Evolutionary conservation across 805 yeast genomes (phyloP).

Genomic region (Vanderwaltozyma polyspora): DNA sequence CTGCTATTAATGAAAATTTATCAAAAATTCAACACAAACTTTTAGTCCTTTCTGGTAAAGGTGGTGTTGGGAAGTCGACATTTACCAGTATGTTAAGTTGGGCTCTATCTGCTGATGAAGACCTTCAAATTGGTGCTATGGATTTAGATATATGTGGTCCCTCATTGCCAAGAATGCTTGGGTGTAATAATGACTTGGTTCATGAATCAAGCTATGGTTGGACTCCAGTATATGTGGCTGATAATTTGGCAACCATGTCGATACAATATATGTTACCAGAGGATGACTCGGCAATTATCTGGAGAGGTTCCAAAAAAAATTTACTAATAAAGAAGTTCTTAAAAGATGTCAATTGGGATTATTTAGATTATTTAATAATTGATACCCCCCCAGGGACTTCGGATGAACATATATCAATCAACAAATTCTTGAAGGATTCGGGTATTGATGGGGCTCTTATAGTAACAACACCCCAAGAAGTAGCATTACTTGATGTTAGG

Average conservation of each 20-base stretch:
- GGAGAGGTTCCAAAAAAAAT: slow-evolving; percentile 96
- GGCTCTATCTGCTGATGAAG: slow-evolving; percentile 81
- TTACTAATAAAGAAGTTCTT: slow-evolving; percentile 87
- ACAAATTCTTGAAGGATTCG: slow-evolving; percentile 73
- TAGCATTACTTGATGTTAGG: slow-evolving; percentile 85
- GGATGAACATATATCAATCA: slow-evolving; percentile 89
- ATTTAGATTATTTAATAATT: slow-evolving; percentile 71
- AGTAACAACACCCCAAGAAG: slow-evolving; percentile 97
- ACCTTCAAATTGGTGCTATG: slow-evolving; percentile 87
- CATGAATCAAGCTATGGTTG: slow-evolving; percentile 90
- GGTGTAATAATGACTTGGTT: slow-evolving; percentile 74
- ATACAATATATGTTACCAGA: slow-evolving; percentile 92
- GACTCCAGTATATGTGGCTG: slow-evolving; percentile 94
- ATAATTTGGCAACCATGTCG: slow-evolving; percentile 90
- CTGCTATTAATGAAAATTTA: slow-evolving; percentile 58
- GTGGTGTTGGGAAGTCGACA: slow-evolving; percentile 97
- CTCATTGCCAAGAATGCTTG: slow-evolving; percentile 87
- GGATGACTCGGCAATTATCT: slow-evolving; percentile 84
- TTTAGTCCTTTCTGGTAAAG: slow-evolving; percentile 72
- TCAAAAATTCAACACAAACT: slow-evolving; percentile 64
- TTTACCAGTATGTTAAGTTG: slow-evolving; percentile 93
- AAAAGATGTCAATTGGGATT: slow-evolving; percentile 86
- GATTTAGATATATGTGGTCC: slow-evolving; percentile 98
- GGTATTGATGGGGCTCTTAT: slow-evolving; percentile 93
- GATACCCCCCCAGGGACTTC: slow-evolving; percentile 99